These are phyloP conservation scores for Elsinoe arachidis DNA, from an alignment of 2,329 filamentous ascomycete species.

Conservation along the genomic window DNA sequence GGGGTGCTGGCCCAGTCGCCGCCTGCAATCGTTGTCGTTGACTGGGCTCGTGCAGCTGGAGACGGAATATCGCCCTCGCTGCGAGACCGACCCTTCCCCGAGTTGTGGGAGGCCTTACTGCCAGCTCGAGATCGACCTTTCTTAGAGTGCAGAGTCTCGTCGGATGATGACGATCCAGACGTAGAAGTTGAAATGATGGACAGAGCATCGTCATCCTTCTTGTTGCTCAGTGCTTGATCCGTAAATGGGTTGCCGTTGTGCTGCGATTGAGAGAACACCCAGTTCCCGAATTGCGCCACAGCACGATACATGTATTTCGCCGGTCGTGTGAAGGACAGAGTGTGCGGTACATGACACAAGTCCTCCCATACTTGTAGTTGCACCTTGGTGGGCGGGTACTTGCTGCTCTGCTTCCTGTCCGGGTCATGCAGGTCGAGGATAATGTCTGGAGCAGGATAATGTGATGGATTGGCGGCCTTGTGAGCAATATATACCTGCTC, in stretches of 20 bases:
- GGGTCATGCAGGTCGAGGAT: conserved; percentile 56
- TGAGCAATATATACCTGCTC: conserved; percentile 94
- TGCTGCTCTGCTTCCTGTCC: conserved; percentile 45
- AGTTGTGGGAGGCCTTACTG: conserved; percentile 8
- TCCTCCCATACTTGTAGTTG: conserved; percentile 96
- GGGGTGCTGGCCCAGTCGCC: conserved; percentile 16
- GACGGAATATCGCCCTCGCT: background rate
- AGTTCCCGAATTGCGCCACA: conserved; percentile 86
- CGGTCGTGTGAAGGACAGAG: conserved; percentile 89
- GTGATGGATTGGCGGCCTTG: conserved; percentile 76
- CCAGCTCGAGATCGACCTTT: conserved; percentile 13
- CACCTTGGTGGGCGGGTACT: conserved; percentile 77
- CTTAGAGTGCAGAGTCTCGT: conserved; percentile 13
- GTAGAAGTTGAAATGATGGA: conserved; percentile 56
- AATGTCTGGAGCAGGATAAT: conserved; percentile 61
- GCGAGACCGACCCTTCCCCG: background rate
- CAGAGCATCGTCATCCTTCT: conserved; percentile 67
- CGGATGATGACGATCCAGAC: conserved; percentile 36
- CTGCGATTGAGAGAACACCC: conserved; percentile 36
- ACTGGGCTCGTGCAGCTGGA: conserved; percentile 25
- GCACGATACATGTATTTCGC: conserved; percentile 94
- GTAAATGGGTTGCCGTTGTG: conserved; percentile 65
- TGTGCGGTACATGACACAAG: conserved; percentile 84
- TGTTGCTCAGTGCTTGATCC: conserved; percentile 62
- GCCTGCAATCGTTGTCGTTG: conserved; percentile 20